Evolutionary conservation across 306 rosid genomes (phyloP), one percentile per base, ranked within the genome.

Genomic region (Ziziphus jujuba): DNA sequence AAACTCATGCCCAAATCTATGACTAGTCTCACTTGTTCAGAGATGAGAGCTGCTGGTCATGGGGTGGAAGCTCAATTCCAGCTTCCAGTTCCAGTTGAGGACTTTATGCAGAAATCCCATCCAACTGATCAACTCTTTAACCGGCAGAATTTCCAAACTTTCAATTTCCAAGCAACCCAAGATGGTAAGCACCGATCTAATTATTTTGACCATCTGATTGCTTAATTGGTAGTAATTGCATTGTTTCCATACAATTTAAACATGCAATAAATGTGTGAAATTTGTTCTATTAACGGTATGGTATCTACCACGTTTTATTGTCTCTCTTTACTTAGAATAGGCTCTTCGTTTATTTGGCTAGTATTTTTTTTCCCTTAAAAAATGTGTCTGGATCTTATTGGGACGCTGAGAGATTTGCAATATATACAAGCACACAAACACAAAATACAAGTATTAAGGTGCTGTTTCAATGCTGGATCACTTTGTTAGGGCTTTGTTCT

Each of bases 31-130:
- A 90, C 82, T 71, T 93, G 99, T 86, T 88, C 99, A 40, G 97
- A 90, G 80, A 93, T 93, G 99, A 89, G 92, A 72, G 92, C 92
- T 0, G 97, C 97, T 22, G 99, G 99, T 67, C 95, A 90, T 55
- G 97, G 96, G 58, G 88, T 93, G 52, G 99, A 93, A 67, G 81
- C 93, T 70, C 97, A 88, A 80, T 93, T 90, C 73, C 97, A 85
- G 82, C 90, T 86, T 72, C 96, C 97, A 63, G 83, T 93, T 62
- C 83, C 89, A 8, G 99, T 93, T 63, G 97, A 93, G 72, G 99
- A 93, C 81, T 93, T 93, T 74, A 93, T 93, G 99, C 99, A 88
- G 80, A 87, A 95, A 76, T 79, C 99, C 49, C 90, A 82, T 75
- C 81, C 87, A 52, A 88, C 84, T 6, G 92, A 93, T 71, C 87